phyloP scores from a whole-genome alignment of 768 basidiomycete genomes.

The Serendipita indica region DNA sequence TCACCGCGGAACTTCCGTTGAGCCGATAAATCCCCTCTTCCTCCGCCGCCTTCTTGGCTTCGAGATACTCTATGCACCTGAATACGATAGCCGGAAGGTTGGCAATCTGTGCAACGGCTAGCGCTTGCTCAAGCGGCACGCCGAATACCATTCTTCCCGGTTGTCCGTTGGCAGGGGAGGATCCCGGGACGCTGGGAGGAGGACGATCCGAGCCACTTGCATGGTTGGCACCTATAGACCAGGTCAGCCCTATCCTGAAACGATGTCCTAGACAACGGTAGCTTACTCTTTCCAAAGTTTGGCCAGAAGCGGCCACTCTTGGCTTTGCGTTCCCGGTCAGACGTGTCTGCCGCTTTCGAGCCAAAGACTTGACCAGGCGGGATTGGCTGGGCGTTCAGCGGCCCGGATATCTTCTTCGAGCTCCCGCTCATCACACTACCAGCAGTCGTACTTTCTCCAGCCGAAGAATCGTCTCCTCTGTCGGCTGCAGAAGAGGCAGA shows the following conservation, averaged over 20 bases:
- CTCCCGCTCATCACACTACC: constrained; percentile 3
- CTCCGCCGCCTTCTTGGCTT: constrained; percentile 83
- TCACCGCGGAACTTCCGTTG: constrained; percentile 87
- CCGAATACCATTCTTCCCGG: constrained; percentile 63
- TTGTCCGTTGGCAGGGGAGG: background rate
- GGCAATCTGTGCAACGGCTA: constrained; percentile 79
- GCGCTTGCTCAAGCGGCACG: constrained; percentile 70
- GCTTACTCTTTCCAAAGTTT: constrained; percentile 45
- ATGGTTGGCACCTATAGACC: background rate
- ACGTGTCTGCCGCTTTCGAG: constrained; percentile 40
- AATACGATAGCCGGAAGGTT: constrained; percentile 90
- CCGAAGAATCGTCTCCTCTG: constrained; percentile 6
- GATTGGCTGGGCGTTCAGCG: constrained; percentile 69
- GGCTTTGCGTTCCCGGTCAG: constrained; percentile 44
- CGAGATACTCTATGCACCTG: constrained; percentile 88
- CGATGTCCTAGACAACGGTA: background rate
- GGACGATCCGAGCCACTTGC: constrained; percentile 8
- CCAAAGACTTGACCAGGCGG: constrained; percentile 87
- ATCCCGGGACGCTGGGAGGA: constrained; percentile 1
- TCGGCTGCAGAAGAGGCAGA: constrained; percentile 5
- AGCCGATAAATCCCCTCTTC: constrained; percentile 97
- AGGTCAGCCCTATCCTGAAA: background rate
- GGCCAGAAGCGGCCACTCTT: constrained; percentile 66
- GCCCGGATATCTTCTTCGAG: constrained; percentile 64
- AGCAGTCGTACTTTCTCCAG: constrained; percentile 2